These are phyloP conservation scores for Sphenostylis stenocarpa DNA, from an alignment of 306 rosid genomes.

Conservation along the genomic window DNA sequence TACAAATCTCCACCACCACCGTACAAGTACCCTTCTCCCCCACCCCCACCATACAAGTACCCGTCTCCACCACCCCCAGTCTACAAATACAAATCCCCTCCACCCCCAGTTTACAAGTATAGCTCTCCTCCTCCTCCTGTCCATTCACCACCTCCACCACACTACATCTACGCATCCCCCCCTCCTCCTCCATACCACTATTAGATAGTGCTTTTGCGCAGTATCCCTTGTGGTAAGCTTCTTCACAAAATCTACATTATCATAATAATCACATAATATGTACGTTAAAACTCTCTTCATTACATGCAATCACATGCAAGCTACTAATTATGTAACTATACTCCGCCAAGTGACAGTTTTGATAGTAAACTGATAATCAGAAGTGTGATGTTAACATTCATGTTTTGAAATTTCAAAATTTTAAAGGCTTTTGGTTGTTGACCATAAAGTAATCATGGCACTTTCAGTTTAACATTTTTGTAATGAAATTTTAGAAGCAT, in stretches of 20 bases:
- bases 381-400: neutral
- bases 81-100: neutral
- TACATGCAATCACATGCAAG: neutral
- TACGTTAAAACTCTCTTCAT: neutral
- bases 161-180: conserved; percentile 12
- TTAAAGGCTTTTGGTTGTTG: neutral
- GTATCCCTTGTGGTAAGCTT: conserved; percentile 36
- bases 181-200: conserved; percentile 47
- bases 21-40: neutral
- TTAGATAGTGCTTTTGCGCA: conserved; percentile 33
- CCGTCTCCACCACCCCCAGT: neutral
- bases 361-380: neutral
- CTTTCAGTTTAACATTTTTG: neutral
- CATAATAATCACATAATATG: neutral
- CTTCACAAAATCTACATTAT: neutral
- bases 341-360: neutral
- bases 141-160: conserved; percentile 6
- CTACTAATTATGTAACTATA: neutral
- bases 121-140: neutral
- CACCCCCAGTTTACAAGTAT: neutral
- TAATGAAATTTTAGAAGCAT: neutral
- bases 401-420: neutral
- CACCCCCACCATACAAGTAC: neutral
- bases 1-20: neutral
- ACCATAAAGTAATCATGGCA: neutral